Base-by-base conservation (phyloP, 1,139 yeast species). In the Sugiyamaella castrensis region DNA sequence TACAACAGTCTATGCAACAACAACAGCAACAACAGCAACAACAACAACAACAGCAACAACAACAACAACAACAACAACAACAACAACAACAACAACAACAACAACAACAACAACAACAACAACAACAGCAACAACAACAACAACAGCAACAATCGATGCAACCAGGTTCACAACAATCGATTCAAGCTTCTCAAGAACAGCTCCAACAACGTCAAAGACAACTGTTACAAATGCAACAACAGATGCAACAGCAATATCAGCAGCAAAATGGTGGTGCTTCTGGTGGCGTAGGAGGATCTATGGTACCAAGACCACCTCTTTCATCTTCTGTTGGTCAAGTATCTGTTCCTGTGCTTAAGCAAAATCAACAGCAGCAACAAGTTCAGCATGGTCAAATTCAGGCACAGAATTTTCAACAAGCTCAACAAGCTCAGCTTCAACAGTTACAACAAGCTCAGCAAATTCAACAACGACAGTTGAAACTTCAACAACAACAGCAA, bases 291-390 rank as follows among this genome's bases (percentile, higher is more conserved):
- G 15, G 19, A 9, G 15, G 37, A 11, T 12, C 33, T 3, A 12
- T 19, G 24, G 24, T 19, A 19, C 24, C 24, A 19, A 19, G 24
- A 19, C 24, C 24, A 19, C 24, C 24, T 19, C 24, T 19, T 19
- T 19, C 24, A 19, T 19, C 24, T 19, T 19, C 24, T 4, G 24
- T 19, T 19, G 24, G 24, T 5, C 24, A 19, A 19, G 24, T 19
- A 19, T 19, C 24, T 19, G 24, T 19, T 19, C 24, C 24, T 19
- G 5, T 19, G 5, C 5, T 19, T 19, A 19, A 57, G 40, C 62
- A 59, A 24, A 58, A 55, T n/a, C 61, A 57, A 26, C 60, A 65
- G 39, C 63, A 60, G 44, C 57, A 54, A 43, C 61, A 53, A 45
- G 55, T 54, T 36, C 64, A 55, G 46, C 48, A 47, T 35, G 48